These are phyloP conservation scores for Ogataea philodendri DNA, from an alignment of 805 yeast species.

Conservation along the genomic window DNA sequence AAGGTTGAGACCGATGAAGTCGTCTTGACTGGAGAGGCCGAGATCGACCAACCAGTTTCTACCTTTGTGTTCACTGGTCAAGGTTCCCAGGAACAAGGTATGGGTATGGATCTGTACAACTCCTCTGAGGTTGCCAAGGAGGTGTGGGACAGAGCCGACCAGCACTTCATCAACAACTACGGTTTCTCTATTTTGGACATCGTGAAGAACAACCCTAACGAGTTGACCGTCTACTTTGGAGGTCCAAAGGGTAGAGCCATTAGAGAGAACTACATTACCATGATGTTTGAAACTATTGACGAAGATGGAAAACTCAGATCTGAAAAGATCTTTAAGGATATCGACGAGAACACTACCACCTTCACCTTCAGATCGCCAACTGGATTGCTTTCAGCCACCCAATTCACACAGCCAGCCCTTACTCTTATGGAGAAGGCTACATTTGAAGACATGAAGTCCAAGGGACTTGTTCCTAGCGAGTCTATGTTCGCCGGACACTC, in stretches of 20 bases:
- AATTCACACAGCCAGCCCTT: conserved; percentile 98
- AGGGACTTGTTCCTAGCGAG: conserved; percentile 92
- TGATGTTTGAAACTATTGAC: conserved; percentile 96
- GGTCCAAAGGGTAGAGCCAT: conserved; percentile 96
- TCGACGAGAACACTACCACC: conserved; percentile 75
- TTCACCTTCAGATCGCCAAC: conserved; percentile 89
- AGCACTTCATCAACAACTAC: conserved; percentile 86
- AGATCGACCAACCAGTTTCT: conserved; percentile 96
- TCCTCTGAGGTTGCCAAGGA: conserved; percentile 86
- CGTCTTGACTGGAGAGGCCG: conserved; percentile 94
- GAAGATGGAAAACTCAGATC: conserved; percentile 79
- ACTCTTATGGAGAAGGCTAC: conserved; percentile 99
- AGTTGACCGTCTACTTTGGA: conserved; percentile 93
- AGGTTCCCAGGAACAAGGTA: conserved; percentile 99
- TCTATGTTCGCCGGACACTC: conserved; percentile 99
- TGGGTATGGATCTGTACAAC: conserved; percentile 99
- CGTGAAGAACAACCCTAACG: conserved; percentile 93
- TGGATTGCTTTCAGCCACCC: conserved; percentile 96
- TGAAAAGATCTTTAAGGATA: conserved; percentile 94
- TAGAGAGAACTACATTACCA: conserved; percentile 89
- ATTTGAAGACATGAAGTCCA: conserved; percentile 93
- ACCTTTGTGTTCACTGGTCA: conserved; percentile 98
- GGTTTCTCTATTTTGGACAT: conserved; percentile 97
- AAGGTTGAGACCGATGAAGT: conserved; percentile 74
- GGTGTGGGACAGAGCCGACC: conserved; percentile 98